A percentile compares a stretch with the other conserved stretches of the same genome.
phyloP scores from a whole-genome alignment of 495 filamentous ascomycete species.

The Podospora sp. region DNA sequence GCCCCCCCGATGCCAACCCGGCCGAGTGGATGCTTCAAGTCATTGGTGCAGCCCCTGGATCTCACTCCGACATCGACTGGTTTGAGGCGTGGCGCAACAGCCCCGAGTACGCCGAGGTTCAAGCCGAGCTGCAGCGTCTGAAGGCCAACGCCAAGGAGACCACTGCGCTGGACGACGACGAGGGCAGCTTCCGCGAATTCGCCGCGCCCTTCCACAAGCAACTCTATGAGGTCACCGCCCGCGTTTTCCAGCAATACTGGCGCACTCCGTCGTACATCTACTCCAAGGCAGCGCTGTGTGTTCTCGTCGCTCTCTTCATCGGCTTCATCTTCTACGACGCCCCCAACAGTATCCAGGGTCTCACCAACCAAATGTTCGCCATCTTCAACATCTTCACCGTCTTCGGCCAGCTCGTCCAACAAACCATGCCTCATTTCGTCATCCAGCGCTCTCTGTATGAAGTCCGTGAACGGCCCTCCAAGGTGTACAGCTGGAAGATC shows the following conservation, averaged over 20 bases:
- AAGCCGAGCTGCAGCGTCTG: constrained; percentile 69
- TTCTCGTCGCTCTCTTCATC: constrained; percentile 71
- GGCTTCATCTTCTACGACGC: constrained; percentile 86
- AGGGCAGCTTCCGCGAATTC: constrained; percentile 54
- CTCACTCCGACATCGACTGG: constrained; percentile 78
- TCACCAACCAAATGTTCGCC: constrained; percentile 86
- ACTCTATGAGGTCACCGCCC: constrained; percentile 54
- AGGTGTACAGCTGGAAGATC: constrained; percentile 79
- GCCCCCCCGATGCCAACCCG: constrained; percentile 78
- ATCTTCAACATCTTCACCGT: constrained; percentile 83
- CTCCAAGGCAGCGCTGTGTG: constrained; percentile 63
- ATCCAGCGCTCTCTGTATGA: constrained; percentile 80
- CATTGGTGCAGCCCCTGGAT: constrained; percentile 89
- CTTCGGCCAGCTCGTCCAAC: constrained; percentile 73
- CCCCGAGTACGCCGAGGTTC: constrained; percentile 67
- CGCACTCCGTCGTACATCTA: constrained; percentile 85
- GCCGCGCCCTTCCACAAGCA: constrained; percentile 59
- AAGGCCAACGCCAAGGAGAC: constrained; percentile 60
- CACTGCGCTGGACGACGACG: constrained; percentile 33
- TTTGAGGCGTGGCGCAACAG: constrained; percentile 75
- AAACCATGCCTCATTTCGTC: constrained; percentile 85
- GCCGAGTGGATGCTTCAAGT: constrained; percentile 97
- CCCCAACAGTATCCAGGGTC: constrained; percentile 69
- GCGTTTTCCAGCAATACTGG: constrained; percentile 90
- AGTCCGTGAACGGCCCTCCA: constrained; percentile 80